Percentiles rank a stretch among this genome's conserved stretches.
Evolutionary conservation across 805 yeast species (phyloP).

Genomic region (Wickerhamiella bombiphila): DNA sequence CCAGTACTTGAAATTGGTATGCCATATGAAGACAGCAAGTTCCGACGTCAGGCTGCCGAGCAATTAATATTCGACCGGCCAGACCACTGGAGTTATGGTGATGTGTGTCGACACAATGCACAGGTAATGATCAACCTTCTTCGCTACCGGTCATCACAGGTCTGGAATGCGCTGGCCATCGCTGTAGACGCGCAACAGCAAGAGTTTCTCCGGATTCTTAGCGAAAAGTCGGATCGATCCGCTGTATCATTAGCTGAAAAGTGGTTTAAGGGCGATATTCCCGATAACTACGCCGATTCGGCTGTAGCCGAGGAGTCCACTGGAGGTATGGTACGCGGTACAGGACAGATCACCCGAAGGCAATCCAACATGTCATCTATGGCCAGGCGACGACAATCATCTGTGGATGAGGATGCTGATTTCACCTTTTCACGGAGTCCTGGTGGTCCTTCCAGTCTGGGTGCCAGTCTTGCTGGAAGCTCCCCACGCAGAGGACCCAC

Average conservation of each 20-base stretch:
- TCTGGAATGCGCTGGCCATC: slow-evolving; percentile 14
- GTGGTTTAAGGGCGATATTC: slow-evolving; percentile 11
- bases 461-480: not conserved
- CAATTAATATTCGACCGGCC: slow-evolving; percentile 23
- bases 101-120: slow-evolving; percentile 46
- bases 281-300: slow-evolving; percentile 2
- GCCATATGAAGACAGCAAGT: slow-evolving; percentile 24
- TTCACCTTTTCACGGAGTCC: not conserved
- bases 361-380: not conserved
- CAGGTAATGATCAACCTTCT: slow-evolving; percentile 25
- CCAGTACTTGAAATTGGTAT: slow-evolving; percentile 31
- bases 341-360: not conserved
- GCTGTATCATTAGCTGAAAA: slow-evolving; percentile 5
- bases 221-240: slow-evolving; percentile 2
- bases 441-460: not conserved
- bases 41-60: slow-evolving; percentile 13
- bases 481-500: not conserved
- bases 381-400: not conserved
- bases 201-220: slow-evolving; percentile 5
- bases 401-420: not conserved
- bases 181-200: slow-evolving; percentile 11
- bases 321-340: not conserved
- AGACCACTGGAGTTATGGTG: slow-evolving; percentile 35
- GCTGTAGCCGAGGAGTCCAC: slow-evolving; percentile 1
- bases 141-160: slow-evolving; percentile 8